These are phyloP conservation scores for Didymella lethalis DNA, from an alignment of 2,329 filamentous ascomycete species.

Conservation along the genomic window DNA sequence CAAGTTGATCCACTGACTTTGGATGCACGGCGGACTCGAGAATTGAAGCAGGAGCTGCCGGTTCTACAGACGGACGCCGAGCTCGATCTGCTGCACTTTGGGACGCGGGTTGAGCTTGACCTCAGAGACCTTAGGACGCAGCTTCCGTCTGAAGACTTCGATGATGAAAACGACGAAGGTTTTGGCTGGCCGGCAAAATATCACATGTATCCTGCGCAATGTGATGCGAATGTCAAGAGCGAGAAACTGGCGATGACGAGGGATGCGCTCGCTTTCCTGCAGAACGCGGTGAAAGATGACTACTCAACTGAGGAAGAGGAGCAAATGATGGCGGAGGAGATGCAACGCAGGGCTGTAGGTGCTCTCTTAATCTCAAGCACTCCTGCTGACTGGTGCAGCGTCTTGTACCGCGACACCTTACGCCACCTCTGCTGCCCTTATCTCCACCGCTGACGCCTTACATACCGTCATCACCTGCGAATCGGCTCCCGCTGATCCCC, in stretches of 20 bases:
- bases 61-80: slow-evolving; percentile 57
- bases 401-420: slow-evolving; percentile 36
- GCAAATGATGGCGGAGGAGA: slow-evolving; percentile 24
- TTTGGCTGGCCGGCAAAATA: slow-evolving; percentile 53
- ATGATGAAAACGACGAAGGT: slow-evolving; percentile 55
- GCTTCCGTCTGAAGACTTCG: slow-evolving; percentile 41
- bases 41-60: slow-evolving; percentile 57
- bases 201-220: slow-evolving; percentile 37
- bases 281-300: slow-evolving; percentile 41
- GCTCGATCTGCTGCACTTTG: slow-evolving; percentile 54
- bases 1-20: neutral
- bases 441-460: slow-evolving; percentile 53
- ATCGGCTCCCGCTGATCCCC: slow-evolving; percentile 49
- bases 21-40: slow-evolving; percentile 26
- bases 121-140: slow-evolving; percentile 44
- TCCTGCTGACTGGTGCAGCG: slow-evolving; percentile 2
- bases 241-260: slow-evolving; percentile 53
- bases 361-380: neutral
- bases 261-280: slow-evolving; percentile 49
- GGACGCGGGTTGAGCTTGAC: slow-evolving; percentile 32
- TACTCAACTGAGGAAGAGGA: slow-evolving; percentile 34
- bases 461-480: slow-evolving; percentile 51
- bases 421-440: slow-evolving; percentile 58
- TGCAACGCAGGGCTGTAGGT: slow-evolving; percentile 37
- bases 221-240: slow-evolving; percentile 28